A percentile compares a stretch with the other conserved stretches of the same genome.
Conservation (phyloP, 2,329 filamentous ascomycete genomes). For the Fusarium bulbicola region DNA sequence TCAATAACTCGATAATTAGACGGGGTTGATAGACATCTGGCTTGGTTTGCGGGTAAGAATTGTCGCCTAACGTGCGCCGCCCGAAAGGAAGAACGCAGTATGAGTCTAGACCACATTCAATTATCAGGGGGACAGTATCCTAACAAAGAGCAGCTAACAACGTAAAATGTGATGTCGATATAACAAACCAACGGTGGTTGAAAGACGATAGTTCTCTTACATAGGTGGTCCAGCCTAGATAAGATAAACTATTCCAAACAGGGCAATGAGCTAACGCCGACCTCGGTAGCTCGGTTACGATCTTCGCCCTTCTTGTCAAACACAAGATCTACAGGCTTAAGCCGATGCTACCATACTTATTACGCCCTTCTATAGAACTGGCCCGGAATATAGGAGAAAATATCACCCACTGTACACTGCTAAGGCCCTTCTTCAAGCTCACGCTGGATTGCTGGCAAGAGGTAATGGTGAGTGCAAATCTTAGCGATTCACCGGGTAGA, state of each 20-base stretch:
- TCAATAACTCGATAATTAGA: background rate
- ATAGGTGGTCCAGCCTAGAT: no score
- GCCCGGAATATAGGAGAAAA: background rate
- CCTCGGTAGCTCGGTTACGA: background rate
- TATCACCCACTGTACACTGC: no score
- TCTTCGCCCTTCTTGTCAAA: background rate
- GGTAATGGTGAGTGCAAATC: background rate
- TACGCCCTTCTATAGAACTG: no score
- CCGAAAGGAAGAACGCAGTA: no score
- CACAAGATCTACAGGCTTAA: background rate
- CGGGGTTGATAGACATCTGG: background rate
- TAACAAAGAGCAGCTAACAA: background rate
- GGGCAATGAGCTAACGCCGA: background rate
- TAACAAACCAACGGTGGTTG: background rate
- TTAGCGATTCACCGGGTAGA: background rate
- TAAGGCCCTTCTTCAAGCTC: accelerated
- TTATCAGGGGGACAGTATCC: accelerated
- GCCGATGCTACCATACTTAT: background rate
- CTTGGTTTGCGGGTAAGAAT: background rate
- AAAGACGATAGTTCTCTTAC: background rate
- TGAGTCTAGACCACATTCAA: background rate
- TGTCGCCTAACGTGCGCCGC: no score
- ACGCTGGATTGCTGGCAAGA: background rate
- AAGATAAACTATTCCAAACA: background rate
- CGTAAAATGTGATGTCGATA: background rate